Evolutionary conservation across 306 rosid species (phyloP).

Genomic region (Mucuna pruriens): DNA sequence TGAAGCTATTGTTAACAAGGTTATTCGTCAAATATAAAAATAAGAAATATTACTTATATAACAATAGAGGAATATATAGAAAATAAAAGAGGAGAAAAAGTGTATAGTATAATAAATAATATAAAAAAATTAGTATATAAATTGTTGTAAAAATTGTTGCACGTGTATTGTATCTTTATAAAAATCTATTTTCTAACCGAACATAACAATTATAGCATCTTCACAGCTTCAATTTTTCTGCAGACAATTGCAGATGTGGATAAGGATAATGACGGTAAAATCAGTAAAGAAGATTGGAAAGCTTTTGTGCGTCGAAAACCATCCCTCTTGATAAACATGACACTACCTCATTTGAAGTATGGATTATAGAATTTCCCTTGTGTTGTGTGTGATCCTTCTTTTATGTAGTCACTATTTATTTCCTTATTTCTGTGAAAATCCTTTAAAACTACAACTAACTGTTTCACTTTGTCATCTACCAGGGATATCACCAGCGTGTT

Average conservation of each 20-base stretch:
- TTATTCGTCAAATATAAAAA: too few species aligned
- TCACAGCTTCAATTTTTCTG: background rate
- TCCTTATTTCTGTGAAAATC: background rate
- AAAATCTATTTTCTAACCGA: too few species aligned
- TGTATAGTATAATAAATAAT: too few species aligned
- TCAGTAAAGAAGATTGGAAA: conserved; percentile 80
- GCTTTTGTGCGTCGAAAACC: conserved; percentile 65
- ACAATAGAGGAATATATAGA: too few species aligned
- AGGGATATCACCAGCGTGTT: conserved; percentile 65
- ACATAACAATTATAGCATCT: background rate
- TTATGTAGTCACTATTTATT: background rate
- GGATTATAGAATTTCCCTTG: conserved; percentile 33
- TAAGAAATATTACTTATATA: too few species aligned
- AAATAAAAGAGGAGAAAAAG: too few species aligned
- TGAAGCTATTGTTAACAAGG: conserved; percentile 78
- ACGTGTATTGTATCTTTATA: too few species aligned
- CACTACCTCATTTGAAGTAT: conserved; percentile 86
- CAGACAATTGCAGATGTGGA: conserved; percentile 84
- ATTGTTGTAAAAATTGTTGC: too few species aligned
- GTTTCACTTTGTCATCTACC: conserved; percentile 18
- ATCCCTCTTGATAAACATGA: conserved; percentile 76
- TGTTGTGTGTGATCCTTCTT: background rate
- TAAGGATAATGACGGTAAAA: conserved; percentile 75
- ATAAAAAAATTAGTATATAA: too few species aligned
- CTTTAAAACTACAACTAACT: background rate